Conservation (phyloP, 2,329 filamentous ascomycete genomes). For the Diaporthe ampelina region DNA sequence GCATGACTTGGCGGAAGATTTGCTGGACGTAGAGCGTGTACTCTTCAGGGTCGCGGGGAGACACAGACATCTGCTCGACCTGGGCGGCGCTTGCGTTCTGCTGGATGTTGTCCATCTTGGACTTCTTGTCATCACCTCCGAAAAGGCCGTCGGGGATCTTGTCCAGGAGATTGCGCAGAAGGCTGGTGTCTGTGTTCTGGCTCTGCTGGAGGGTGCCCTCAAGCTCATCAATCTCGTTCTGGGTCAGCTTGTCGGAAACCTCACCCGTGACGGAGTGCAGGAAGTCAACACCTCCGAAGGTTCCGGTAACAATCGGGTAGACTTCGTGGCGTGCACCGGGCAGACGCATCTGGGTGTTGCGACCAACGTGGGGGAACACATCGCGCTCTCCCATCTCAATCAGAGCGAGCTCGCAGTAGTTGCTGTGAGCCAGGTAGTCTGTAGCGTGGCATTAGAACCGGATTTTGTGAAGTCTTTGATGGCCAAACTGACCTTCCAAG, state of each 20-base stretch:
- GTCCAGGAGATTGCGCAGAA: slow-evolving; percentile 83
- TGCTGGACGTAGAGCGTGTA: slow-evolving; percentile 84
- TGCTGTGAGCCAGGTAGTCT: slow-evolving; percentile 94
- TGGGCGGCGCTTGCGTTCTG: slow-evolving; percentile 80
- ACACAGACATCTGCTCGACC: slow-evolving; percentile 80
- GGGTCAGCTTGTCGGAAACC: slow-evolving; percentile 89
- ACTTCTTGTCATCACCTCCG: slow-evolving; percentile 79
- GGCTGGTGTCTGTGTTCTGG: slow-evolving; percentile 75
- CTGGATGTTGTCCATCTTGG: slow-evolving; percentile 85
- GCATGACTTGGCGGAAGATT: slow-evolving; percentile 85
- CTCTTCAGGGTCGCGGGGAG: slow-evolving; percentile 85
- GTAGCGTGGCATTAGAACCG: slow-evolving; percentile 19
- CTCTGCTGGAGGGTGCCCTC: slow-evolving; percentile 83
- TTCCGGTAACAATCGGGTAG: slow-evolving; percentile 89
- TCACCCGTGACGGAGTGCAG: slow-evolving; percentile 86
- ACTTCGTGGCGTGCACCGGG: slow-evolving; percentile 75
- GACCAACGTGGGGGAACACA: slow-evolving; percentile 90
- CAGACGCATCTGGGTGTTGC: slow-evolving; percentile 78
- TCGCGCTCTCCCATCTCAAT: slow-evolving; percentile 87
- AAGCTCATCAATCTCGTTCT: slow-evolving; percentile 90
- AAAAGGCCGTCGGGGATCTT: slow-evolving; percentile 87
- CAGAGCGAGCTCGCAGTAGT: slow-evolving; percentile 89
- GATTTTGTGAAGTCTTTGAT: neutral
- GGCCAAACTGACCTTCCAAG: slow-evolving; percentile 72
- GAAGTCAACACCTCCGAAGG: slow-evolving; percentile 95